A percentile compares a stretch with the other conserved stretches of the same genome.
Evolutionary conservation across 192 early-diverging fungal species (phyloP).

Genomic region (Geranomyces michiganensis): DNA sequence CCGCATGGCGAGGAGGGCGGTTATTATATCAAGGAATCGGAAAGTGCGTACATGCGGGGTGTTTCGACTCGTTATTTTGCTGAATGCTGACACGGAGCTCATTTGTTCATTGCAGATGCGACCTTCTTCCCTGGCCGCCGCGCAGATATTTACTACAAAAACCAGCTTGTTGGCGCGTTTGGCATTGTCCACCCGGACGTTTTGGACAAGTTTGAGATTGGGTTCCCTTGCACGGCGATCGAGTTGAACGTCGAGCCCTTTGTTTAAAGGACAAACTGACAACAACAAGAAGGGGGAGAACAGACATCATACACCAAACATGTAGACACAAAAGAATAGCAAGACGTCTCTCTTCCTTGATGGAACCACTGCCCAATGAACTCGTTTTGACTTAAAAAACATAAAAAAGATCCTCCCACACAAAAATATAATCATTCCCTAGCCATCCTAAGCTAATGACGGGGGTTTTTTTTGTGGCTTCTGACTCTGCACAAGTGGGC

Average conservation of each 20-base stretch:
- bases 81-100: too few species aligned
- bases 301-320: too few species aligned
- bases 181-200: conserved; percentile 95
- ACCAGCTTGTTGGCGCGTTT: conserved; percentile 72
- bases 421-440: too few species aligned
- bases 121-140: conserved; percentile 91
- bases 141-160: conserved; percentile 81
- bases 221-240: conserved; percentile 82
- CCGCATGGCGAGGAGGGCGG: conserved; percentile 55
- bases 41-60: conserved; percentile 50
- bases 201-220: conserved; percentile 79
- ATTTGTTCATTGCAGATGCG: conserved; percentile 61
- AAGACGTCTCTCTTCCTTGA: too few species aligned
- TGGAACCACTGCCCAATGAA: too few species aligned
- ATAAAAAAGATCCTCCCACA: too few species aligned
- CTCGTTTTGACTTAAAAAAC: too few species aligned
- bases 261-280: conserved; percentile 68
- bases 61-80: not conserved
- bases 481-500: too few species aligned
- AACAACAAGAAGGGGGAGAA: too few species aligned
- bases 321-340: too few species aligned
- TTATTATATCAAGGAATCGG: conserved; percentile 79
- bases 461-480: too few species aligned
- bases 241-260: conserved; percentile 97
- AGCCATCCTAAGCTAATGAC: too few species aligned